Evolutionary conservation across 495 filamentous ascomycete species (phyloP), one percentile per base, ranked within the genome.

Genomic region (Aspergillus kassunensis): DNA sequence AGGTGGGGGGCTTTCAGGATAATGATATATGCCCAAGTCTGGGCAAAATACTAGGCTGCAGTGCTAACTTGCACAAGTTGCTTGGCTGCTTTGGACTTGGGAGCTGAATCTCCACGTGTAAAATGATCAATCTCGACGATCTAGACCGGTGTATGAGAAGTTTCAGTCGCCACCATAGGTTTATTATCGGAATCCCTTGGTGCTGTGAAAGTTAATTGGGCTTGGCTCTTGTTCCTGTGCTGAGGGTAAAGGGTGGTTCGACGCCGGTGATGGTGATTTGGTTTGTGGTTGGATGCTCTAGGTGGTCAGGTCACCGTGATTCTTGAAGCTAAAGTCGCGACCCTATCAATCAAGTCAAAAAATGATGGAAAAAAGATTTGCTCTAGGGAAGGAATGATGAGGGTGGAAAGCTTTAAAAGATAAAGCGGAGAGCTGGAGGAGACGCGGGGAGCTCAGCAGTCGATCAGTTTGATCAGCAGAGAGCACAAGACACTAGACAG

Each of bases 21-120:
- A 29, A 13, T 49, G 33, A 27, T 49, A 39, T 49, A 49, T 49
- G 45, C 33, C 31, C 33, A 37, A 48, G 33, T 33, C 43, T 45
- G 27, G 43, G 43, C 43, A 34, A 33, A 18, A 27, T 33, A 29
- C 43, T 45, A 45, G 43, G 43, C 42, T 44, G 42, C 27, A 44
- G 25, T 18, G 19, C 35, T 37, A 37, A 27, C 24, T 27, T 4
- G 24, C 9, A 27, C 24, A 37, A 37, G 35, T 37, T 18, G 35
- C 35, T 37, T 37, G 35, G 35, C 18, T 39, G 45, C 33, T 48
- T 19, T 21, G 30, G 31, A 6, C 11, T 48, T 34, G 18, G 27
- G 44, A 21, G 20, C 7, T 4, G 8, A 13, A 19, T 36, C 33
- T 36, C 45, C 33, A 49, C 45, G 34, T 49, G 45, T 34, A 29